Conservation (phyloP, 345 rosid genomes). For the Crucihimalaya himalaica region DNA sequence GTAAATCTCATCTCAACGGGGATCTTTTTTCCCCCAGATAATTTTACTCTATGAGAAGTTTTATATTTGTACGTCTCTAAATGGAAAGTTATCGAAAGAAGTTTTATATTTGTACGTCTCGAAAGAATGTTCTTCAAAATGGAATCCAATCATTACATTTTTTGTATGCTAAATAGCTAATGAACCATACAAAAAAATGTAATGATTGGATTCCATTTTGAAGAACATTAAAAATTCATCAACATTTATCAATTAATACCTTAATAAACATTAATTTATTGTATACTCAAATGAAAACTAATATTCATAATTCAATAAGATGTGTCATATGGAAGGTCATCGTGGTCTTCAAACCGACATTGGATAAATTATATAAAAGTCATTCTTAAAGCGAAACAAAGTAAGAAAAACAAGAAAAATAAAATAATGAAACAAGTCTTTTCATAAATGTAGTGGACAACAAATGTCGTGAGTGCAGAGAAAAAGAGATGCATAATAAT, state of each 20-base stretch:
- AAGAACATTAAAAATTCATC: not conserved
- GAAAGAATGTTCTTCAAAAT: too few relatives aligned
- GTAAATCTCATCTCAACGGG: not conserved
- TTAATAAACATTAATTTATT: not conserved
- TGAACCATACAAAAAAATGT: not conserved
- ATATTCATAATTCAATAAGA: not conserved
- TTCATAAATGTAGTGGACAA: constrained; percentile 12
- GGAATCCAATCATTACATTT: too few relatives aligned
- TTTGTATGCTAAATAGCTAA: too few relatives aligned
- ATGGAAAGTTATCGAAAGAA: not conserved
- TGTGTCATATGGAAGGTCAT: not conserved
- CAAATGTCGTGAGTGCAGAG: not conserved
- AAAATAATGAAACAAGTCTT: not conserved
- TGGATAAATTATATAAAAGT: too few relatives aligned
- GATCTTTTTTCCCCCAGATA: not conserved
- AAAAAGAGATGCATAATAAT: constrained; percentile 7
- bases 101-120: too few relatives aligned
- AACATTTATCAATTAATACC: not conserved
- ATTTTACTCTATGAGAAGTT: not conserved
- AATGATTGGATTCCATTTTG: not conserved
- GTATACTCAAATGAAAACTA: not conserved
- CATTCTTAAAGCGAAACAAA: not conserved
- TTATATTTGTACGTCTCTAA: not conserved
- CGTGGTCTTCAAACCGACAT: not conserved
- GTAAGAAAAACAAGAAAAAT: not conserved